Percentiles rank a stretch among this genome's conserved stretches.
These are phyloP conservation scores for Penicillium hordei DNA, from an alignment of 2,329 filamentous ascomycete genomes.

Conservation along the genomic window DNA sequence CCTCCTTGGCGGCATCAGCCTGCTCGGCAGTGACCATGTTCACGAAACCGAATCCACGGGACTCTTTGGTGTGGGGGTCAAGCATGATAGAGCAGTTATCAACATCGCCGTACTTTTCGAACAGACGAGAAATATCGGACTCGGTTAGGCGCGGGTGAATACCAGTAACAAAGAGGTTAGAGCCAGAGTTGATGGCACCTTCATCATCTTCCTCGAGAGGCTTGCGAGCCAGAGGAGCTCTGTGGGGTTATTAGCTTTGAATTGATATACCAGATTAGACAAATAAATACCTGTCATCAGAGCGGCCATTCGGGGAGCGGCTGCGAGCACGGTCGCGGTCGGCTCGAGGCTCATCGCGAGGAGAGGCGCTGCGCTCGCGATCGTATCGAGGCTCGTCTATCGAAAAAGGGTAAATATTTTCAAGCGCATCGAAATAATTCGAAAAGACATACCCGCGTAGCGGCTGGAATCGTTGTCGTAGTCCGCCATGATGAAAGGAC, in stretches of 20 bases:
- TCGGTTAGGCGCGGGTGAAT: constrained; percentile 92
- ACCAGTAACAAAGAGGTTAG: constrained; percentile 97
- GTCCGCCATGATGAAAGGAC: constrained; percentile 49
- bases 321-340: constrained; percentile 61
- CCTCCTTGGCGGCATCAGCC: constrained; percentile 95
- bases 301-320: constrained; percentile 62
- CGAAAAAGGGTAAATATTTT: constrained; percentile 1
- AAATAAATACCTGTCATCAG: constrained; percentile 50
- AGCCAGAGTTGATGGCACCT: constrained; percentile 84
- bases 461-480: constrained; percentile 66
- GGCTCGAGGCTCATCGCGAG: constrained; percentile 56
- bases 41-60: constrained; percentile 97
- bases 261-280: background rate
- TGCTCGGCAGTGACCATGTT: constrained; percentile 97
- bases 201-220: constrained; percentile 61
- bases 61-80: constrained; percentile 97
- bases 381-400: constrained; percentile 64
- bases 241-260: constrained; percentile 13
- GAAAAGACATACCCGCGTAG: constrained; percentile 60
- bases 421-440: background rate
- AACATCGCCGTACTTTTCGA: constrained; percentile 98
- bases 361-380: constrained; percentile 66
- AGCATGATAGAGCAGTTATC: constrained; percentile 99
- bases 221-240: constrained; percentile 51
- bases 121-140: constrained; percentile 87